Conservation (phyloP, 257 asterid species). For the Nicotiana knightiana region DNA sequence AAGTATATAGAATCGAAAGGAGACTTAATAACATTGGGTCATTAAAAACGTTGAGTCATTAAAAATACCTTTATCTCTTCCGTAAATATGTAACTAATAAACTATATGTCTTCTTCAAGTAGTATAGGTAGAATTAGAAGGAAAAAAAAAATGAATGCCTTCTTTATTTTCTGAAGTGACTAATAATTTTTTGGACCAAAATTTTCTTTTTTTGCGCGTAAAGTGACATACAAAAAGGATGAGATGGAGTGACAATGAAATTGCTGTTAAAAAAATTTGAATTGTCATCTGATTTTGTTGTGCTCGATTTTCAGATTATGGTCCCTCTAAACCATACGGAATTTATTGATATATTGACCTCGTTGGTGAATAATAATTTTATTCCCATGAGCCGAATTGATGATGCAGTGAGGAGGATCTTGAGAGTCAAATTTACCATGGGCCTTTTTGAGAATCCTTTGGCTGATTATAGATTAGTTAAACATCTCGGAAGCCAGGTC, state of each 20-base stretch:
- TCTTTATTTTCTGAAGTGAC: neutral
- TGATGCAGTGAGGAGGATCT: conserved; percentile 57
- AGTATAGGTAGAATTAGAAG: neutral
- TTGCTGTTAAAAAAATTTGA: neutral
- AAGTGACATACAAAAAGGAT: neutral
- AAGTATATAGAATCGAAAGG: too few relatives aligned
- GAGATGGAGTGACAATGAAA: neutral
- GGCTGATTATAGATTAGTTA: conserved; percentile 34
- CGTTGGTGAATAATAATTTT: conserved; percentile 32
- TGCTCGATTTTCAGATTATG: conserved; percentile 31
- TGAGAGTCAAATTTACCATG: conserved; percentile 49
- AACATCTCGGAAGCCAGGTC: conserved; percentile 46
- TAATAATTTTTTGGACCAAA: neutral
- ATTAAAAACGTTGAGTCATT: too few relatives aligned
- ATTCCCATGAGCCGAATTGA: conserved; percentile 52
- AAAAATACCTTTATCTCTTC: too few relatives aligned
- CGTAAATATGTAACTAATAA: too few relatives aligned
- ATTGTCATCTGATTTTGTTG: neutral
- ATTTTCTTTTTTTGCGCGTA: neutral
- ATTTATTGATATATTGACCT: conserved; percentile 20
- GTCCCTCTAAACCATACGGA: conserved; percentile 36
- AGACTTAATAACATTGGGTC: too few relatives aligned
- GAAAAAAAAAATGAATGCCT: neutral
- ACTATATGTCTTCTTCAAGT: neutral
- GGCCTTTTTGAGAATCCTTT: conserved; percentile 61